Evolutionary conservation across 2,329 filamentous ascomycete genomes (phyloP), one percentile per base, ranked within the genome.

Genomic region (Colletotrichum phormii): DNA sequence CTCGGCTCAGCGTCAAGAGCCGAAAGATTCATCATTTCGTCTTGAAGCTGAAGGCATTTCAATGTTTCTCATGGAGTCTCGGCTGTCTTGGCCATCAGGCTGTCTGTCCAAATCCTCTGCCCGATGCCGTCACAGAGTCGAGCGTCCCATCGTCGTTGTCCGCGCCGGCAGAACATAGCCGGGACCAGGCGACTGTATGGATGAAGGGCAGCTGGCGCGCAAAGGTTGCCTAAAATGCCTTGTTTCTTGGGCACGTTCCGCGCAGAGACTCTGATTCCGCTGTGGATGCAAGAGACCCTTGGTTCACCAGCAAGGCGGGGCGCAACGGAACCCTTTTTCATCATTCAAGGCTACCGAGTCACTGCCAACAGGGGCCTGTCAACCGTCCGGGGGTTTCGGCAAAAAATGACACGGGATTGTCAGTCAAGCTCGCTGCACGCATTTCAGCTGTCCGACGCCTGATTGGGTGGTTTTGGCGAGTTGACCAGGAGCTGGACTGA

Each of bases 391-490:
- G 63, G 35, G 12, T 42, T 12, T 51, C 53, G 54, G 61, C 42
- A 60, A 22, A 22, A 64, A 46, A 42, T 46, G 26, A 53, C n/a
- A 22, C 42, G 60, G 29, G 60, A 64, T 60, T 35, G 22, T 31
- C 70, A 71, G 29, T 35, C 57, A 51, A 65, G 35, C 55, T 61
- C 11, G 46, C 35, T 51, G 35, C 42, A 51, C 24, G 60, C 37
- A 11, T 55, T 57, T 57, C 61, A 70, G 71, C 60, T n/a, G 60
- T n/a, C 51, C 12, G 15, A 24, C 49, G 5, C 61, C 46, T 63
- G 24, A 73, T 71, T 73, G 71, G 70, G 26, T 13, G 55, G 15
- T n/a, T 33, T 73, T 73, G 55, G 60, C 71, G 67, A 73, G 55
- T 51, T 9, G 61, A 71, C 71, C 15, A 29, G 67, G 58, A 60